Base-by-base conservation (phyloP, 2,329 filamentous ascomycete genomes). In the Aspergillus luchuensis region DNA sequence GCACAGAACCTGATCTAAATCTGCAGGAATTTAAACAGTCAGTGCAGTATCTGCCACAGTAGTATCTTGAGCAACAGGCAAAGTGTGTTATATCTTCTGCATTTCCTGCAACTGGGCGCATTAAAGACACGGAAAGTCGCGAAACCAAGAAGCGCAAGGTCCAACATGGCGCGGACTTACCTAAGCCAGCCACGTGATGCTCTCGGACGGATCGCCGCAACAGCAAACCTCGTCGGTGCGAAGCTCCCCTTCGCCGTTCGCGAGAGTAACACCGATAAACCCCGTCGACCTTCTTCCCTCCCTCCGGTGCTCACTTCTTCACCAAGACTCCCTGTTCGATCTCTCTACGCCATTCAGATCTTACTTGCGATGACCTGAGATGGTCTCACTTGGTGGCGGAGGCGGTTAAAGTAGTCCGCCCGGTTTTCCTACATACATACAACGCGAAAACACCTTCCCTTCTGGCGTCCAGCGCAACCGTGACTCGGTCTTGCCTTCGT, bases 351-450 rank as follows among this genome's bases (percentile, higher is more conserved):
- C 23, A 13, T 36, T 47, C 66, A 23, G 19, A 73, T 72, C 67
- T 54, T 61, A 52, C 43, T 52, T 50, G 51, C 50, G 62, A 59
- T 60, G 47, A 67, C 66, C 61, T 77, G 75, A 77, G 67, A 78
- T 78, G 75, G 67, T 77, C 69, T 73, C 67, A 71, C 61, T 63
- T 71, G 69, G 69, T 69, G 71, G 69, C 62, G 64, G 70, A 63
- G 68, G 71, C 69, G 72, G 71, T 72, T 71, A 65, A 74, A 77
- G 74, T 73, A 74, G 68, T 70, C 66, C 67, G 76, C 75, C 77
- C 74, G 68, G 70, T 72, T 61, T 67, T 66, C 33, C 66, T 57
- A 63, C 63, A 64, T 67, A 70, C 72, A 69, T 38, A 53, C 49
- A 36, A 54, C 72, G 74, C 72, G 67, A 67, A 67, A 57, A 67